These are phyloP conservation scores for Aspergillus cavernicola DNA, from an alignment of 495 filamentous ascomycete genomes.

Conservation along the genomic window DNA sequence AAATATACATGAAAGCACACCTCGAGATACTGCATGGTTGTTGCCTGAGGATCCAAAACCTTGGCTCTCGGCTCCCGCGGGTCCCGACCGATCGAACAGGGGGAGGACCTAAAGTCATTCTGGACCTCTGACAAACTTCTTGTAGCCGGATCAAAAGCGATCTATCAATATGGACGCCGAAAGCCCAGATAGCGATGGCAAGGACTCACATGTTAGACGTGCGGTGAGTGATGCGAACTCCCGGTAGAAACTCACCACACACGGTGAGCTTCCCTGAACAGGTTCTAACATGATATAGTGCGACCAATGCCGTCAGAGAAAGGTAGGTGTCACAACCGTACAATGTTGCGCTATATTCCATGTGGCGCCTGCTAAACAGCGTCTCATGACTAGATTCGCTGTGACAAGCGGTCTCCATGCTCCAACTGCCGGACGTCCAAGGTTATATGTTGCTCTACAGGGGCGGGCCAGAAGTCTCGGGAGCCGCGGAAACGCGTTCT, in stretches of 20 bases:
- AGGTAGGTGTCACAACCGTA: slow-evolving; percentile 30
- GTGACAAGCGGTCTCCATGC: slow-evolving; percentile 44
- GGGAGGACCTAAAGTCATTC: too few relatives aligned
- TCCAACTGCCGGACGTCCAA: slow-evolving; percentile 45
- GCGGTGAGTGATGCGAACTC: slow-evolving; percentile 25
- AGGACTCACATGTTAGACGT: slow-evolving; percentile 25
- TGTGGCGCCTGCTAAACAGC: not conserved
- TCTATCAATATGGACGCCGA: slow-evolving; percentile 30
- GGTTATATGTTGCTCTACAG: slow-evolving; percentile 53
- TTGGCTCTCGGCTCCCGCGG: slow-evolving; percentile 19
- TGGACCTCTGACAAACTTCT: too few relatives aligned
- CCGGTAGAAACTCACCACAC: not conserved
- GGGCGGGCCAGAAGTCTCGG: slow-evolving; percentile 53
- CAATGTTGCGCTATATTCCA: not conserved
- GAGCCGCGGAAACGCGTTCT: slow-evolving; percentile 60
- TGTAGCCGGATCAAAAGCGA: too few relatives aligned
- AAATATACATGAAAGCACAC: too few relatives aligned
- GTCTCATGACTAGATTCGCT: slow-evolving; percentile 32
- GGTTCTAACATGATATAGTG: slow-evolving; percentile 30
- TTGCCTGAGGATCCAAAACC: not conserved
- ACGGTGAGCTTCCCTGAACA: not conserved
- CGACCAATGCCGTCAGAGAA: slow-evolving; percentile 49
- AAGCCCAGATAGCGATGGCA: slow-evolving; percentile 31
- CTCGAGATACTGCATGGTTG: too few relatives aligned
- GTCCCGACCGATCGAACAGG: slow-evolving; percentile 1